These are phyloP conservation scores for Monilinia vaccinii-corymbosi DNA, from an alignment of 2,329 filamentous ascomycete genomes.

Conservation along the genomic window DNA sequence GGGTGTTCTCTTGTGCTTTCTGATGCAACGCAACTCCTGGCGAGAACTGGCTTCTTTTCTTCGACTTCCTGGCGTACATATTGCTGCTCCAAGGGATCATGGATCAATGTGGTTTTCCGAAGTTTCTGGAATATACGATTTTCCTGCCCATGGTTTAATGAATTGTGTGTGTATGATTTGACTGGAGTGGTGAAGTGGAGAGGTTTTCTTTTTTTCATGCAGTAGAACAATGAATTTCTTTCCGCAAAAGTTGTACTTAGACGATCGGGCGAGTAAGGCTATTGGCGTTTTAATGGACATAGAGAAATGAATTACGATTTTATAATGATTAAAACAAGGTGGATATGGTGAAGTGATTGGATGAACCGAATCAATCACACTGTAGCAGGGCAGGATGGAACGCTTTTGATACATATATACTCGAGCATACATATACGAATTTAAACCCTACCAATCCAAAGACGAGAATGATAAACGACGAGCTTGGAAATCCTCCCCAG, in stretches of 20 bases:
- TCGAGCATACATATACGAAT: too few species aligned
- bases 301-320: conserved; percentile 6
- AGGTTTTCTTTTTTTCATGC: not conserved
- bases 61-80: conserved; percentile 9
- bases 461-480: not conserved
- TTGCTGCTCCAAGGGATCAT: not conserved
- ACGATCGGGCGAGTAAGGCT: not conserved
- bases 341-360: not conserved
- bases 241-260: conserved; percentile 8
- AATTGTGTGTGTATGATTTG: not conserved
- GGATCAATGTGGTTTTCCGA: not conserved
- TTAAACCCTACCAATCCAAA: not conserved
- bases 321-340: not conserved
- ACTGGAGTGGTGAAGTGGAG: not conserved
- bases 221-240: conserved; percentile 4
- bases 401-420: not conserved
- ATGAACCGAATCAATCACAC: not conserved
- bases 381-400: not conserved
- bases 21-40: conserved; percentile 5
- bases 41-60: not conserved
- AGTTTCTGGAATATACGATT: not conserved
- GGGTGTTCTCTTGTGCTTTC: conserved; percentile 5
- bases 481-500: not conserved
- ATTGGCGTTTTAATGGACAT: conserved; percentile 6
- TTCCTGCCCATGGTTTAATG: not conserved